Percentiles rank a stretch among this genome's conserved stretches.
Conservation (phyloP, 1,139 yeast species). For the Blastobotrys petasosporus region DNA sequence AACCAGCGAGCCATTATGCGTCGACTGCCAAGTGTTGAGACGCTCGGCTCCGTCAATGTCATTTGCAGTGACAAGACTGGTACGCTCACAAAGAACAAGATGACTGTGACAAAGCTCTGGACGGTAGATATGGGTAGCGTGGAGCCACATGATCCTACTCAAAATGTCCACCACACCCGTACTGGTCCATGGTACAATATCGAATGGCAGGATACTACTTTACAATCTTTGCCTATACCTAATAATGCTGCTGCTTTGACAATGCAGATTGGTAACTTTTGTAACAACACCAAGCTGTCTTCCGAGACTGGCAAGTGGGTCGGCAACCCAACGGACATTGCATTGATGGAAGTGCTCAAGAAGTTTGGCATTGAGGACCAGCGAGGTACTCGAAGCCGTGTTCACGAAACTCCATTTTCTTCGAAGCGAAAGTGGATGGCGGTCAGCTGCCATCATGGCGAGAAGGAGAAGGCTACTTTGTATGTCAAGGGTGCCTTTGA, state of each 20-base stretch:
- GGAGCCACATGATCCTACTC: constrained; percentile 7
- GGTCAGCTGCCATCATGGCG: constrained; percentile 58
- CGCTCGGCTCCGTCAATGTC: constrained; percentile 90
- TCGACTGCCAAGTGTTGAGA: constrained; percentile 90
- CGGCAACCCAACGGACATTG: constrained; percentile 94
- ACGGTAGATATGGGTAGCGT: constrained; percentile 62
- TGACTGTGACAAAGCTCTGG: constrained; percentile 89
- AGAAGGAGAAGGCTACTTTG: constrained; percentile 49
- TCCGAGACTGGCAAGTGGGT: constrained; percentile 63
- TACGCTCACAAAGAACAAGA: constrained; percentile 86
- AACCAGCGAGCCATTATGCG: constrained; percentile 86
- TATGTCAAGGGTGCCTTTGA: constrained; percentile 89
- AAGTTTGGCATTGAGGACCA: constrained; percentile 67
- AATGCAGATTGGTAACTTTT: constrained; percentile 64
- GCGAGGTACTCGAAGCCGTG: constrained; percentile 53
- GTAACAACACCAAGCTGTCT: constrained; percentile 67
- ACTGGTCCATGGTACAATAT: constrained; percentile 20
- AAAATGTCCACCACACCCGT: constrained; percentile 8
- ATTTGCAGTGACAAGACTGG: constrained; percentile 96
- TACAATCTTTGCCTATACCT: constrained; percentile 12
- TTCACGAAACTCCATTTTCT: constrained; percentile 76
- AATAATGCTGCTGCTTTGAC: constrained; percentile 31
- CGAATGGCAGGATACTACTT: constrained; percentile 7
- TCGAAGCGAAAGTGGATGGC: constrained; percentile 89
- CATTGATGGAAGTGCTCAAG: constrained; percentile 67